Base-by-base conservation (phyloP, 2,329 filamentous ascomycete genomes). In the Pyrenophora tritici-repentis region DNA sequence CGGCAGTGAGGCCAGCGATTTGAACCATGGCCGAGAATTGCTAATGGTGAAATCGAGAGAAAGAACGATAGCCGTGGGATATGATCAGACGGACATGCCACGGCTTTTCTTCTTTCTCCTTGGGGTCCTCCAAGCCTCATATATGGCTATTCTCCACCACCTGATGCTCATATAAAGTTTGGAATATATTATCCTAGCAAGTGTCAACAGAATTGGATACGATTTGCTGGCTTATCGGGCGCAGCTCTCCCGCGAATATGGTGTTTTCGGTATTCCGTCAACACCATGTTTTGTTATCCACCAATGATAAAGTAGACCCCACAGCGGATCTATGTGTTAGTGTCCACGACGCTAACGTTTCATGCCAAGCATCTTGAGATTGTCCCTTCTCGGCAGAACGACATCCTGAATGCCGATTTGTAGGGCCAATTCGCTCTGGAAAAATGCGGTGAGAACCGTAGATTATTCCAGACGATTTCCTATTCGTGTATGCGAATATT, bases 1-100 rank as follows among this genome's bases (percentile, higher is more conserved):
- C 71, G 20, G 74, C 66, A 9, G 78, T 66, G 44, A 80, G 38
- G 39, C 76, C 42, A 24, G 65, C 66, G 42, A 74, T 58, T 16
- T 67, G 63, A 26, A 71, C 52, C 76, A 79, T 78, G 18, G 24
- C 68, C 17, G n/a, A 24, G n/a, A 10, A 13, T 14, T 16, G 24
- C 4, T n/a, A 31, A 14, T 13, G 14, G 13, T n/a, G 12, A 24
- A 29, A 38, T n/a, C 42, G 3, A n/a, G 31, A 6, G 2, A 24
- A 12, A 2, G 8, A 32, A 7, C 17, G 22, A 17, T 18, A 14
- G 7, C 3, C 5, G 7, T 14, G 6, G 17, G 6, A 42, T 31
- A 18, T 44, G 24, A 36, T 37, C 24, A 16, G 16, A 29, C 16
- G 12, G 20, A 29, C 10, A 37, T 17, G 20, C 9, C 3, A 29